Percentiles rank a stretch among this genome's conserved stretches.
phyloP scores from a whole-genome alignment of 2,329 filamentous ascomycete species.

The Fusarium caatingaense region DNA sequence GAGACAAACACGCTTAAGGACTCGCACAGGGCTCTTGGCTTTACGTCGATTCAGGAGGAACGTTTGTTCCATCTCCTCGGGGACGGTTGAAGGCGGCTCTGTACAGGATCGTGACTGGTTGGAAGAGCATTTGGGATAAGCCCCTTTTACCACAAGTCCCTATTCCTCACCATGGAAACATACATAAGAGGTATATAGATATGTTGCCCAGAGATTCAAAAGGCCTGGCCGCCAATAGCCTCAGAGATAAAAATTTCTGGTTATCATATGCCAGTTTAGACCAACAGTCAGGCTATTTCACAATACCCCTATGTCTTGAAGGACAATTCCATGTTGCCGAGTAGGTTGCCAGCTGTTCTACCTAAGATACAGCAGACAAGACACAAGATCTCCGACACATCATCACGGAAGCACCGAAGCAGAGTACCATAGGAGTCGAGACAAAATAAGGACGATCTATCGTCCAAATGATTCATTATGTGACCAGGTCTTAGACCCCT shows the following conservation, averaged over 20 bases:
- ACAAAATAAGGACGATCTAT: slow-evolving; percentile 8
- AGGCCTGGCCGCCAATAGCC: no score
- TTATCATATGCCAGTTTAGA: not conserved
- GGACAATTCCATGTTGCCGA: not conserved
- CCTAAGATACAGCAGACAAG: not conserved
- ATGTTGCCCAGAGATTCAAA: no score
- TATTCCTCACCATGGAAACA: not conserved
- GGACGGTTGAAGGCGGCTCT: not conserved
- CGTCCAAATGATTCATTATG: not conserved
- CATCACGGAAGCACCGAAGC: slow-evolving; percentile 27
- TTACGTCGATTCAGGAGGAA: not conserved
- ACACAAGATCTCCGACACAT: not conserved
- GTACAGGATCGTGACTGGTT: not conserved
- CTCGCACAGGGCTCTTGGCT: slow-evolving; percentile 11
- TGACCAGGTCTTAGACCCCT: slow-evolving; percentile 1
- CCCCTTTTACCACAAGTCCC: not conserved
- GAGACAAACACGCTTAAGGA: slow-evolving; percentile 18
- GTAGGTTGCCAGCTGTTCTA: not conserved
- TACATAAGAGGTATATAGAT: no score
- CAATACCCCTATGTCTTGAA: not conserved
- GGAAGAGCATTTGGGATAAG: not conserved
- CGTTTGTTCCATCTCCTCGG: not conserved
- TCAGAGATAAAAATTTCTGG: no score
- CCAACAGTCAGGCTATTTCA: accelerated
- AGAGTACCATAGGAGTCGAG: slow-evolving; percentile 10